Conservation (phyloP, 768 basidiomycete species). For the Candolleomyces efflorescens region DNA sequence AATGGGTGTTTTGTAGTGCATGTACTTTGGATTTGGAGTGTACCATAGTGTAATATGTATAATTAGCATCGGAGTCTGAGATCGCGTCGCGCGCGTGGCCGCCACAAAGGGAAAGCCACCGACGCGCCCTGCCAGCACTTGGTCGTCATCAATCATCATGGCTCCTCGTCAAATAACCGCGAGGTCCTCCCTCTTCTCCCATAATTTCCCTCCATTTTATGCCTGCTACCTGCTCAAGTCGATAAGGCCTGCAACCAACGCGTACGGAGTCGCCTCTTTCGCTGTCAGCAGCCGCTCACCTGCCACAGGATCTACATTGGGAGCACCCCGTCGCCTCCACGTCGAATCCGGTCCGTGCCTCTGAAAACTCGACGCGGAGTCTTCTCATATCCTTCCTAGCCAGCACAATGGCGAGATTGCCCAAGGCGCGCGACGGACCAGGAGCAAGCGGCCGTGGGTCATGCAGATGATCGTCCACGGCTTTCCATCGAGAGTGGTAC, state of each 20-base stretch:
- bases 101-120: not conserved
- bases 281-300: conserved; percentile 5
- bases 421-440: conserved; percentile 68
- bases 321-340: conserved; percentile 63
- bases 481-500: conserved; percentile 64
- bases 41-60: no score
- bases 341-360: conserved; percentile 41
- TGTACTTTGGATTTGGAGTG: no score
- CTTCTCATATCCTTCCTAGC: no score
- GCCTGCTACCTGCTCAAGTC: conserved; percentile 82
- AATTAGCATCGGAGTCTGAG: no score
- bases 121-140: not conserved
- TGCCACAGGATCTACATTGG: conserved; percentile 66
- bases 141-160: not conserved
- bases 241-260: conserved; percentile 46
- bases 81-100: no score
- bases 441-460: conserved; percentile 60
- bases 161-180: not conserved
- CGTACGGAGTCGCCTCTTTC: conserved; percentile 20
- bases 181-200: conserved; percentile 14
- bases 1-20: conserved; percentile 3
- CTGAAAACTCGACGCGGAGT: no score
- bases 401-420: conserved; percentile 81
- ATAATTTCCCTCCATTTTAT: conserved; percentile 65
- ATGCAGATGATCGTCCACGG: conserved; percentile 88